Base-by-base conservation (phyloP, 176 grass and related monocot species). In the Cenchrus fungigraminus region DNA sequence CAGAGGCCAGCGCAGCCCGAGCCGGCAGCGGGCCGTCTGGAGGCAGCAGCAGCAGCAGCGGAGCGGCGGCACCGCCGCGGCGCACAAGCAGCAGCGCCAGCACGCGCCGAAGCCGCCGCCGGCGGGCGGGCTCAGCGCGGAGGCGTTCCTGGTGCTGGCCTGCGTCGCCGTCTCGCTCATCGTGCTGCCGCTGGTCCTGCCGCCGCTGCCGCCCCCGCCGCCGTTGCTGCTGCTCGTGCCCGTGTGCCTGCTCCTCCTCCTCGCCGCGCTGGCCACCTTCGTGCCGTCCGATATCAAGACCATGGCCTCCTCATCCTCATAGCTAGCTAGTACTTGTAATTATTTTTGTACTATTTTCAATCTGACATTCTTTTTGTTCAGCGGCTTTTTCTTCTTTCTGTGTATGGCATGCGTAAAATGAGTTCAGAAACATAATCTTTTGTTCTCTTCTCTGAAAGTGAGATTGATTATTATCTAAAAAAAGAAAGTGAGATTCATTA, bases 161-260 rank as follows among this genome's bases (percentile, higher is more conserved):
- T 81, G 88, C 51, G 45, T 95, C 34, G 88, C 88, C 12, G 71
- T 87, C 29, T 95, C 88, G 20, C 81, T 95, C 77, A 22, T 91
- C 8, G 73, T 93, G 17, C 94, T 95, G 65, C 94, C 94, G 29
- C 83, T 95, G 43, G 62, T 93, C 34, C 60, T 95, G 70, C 94
- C 94, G 20, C 94, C 94, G 3, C 29, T 95, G 71, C 91, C 91
- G 31, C 94, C 94, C 9, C 94, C 94, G 10, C 94, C 94, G 16
- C 45, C 88, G 16, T 28, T 87, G 74, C 82, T 95, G 44, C 65
- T 95, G 25, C 83, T 95, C 12, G 71, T 93, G 64, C 94, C 91
- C 10, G 65, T 93, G 5, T 87, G 88, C 79, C 45, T 95, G 52
- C 86, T 95, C 19, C 6, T 85, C 22, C 76, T 95, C 22, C 83